Conservation (phyloP, 176 grass and related monocot species). For the Phoenix roebelenii region DNA sequence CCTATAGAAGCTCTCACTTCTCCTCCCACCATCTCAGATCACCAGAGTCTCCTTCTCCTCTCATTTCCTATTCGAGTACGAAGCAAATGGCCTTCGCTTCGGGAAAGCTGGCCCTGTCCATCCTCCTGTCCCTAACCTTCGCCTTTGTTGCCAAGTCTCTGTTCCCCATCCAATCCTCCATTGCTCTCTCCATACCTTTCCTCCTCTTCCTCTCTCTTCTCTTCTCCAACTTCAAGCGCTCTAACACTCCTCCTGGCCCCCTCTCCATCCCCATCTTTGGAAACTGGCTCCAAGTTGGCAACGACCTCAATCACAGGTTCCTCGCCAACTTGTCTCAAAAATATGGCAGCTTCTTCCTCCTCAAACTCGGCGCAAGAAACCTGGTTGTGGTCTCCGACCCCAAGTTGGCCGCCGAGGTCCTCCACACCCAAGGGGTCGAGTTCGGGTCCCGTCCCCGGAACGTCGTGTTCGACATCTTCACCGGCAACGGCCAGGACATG, state of each 20-base stretch:
- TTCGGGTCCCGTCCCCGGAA: slow-evolving; percentile 4
- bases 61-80: no score
- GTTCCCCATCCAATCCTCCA: neutral
- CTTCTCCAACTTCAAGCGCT: neutral
- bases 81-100: neutral
- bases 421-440: slow-evolving; percentile 9
- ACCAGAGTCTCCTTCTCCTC: no score
- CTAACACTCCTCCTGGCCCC: neutral
- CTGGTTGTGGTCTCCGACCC: slow-evolving; percentile 4
- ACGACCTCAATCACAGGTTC: slow-evolving; percentile 6
- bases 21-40: no score
- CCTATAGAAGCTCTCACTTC: no score
- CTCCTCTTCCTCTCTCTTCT: neutral
- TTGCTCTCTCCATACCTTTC: neutral
- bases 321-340: neutral
- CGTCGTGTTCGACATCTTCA: slow-evolving; percentile 10
- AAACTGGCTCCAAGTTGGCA: slow-evolving; percentile 8
- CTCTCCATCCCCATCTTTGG: slow-evolving; percentile 1
- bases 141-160: neutral
- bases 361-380: neutral
- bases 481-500: slow-evolving; percentile 11
- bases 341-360: neutral
- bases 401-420: slow-evolving; percentile 5
- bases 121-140: neutral
- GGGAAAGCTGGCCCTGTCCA: neutral